Percentiles rank a stretch among this genome's conserved stretches.
phyloP scores from a whole-genome alignment of 2,329 filamentous ascomycete species.

The Nothopassalora personata region DNA sequence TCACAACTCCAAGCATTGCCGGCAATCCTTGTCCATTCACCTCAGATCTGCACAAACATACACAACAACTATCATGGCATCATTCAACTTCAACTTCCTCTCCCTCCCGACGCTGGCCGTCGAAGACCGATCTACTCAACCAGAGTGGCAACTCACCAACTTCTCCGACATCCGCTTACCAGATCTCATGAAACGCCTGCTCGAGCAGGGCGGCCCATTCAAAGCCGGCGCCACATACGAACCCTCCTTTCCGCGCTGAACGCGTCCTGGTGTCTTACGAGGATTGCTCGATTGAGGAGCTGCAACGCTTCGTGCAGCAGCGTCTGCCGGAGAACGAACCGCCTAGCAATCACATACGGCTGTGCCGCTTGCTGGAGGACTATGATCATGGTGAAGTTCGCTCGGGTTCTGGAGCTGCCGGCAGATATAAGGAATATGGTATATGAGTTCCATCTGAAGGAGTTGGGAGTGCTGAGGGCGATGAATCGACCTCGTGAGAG shows the following conservation, averaged over 20 bases:
- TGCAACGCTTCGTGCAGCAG: not conserved
- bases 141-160: not conserved
- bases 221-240: not conserved
- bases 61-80: not conserved
- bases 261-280: not conserved
- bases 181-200: not conserved
- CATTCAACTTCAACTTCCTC: not conserved
- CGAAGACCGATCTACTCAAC: not conserved
- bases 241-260: not conserved
- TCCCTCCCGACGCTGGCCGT: not conserved
- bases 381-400: slow-evolving; percentile 29
- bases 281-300: not conserved
- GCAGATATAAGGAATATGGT: not conserved
- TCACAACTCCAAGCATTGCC: not conserved
- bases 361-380: slow-evolving; percentile 37
- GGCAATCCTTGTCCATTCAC: not conserved
- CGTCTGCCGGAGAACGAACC: not conserved
- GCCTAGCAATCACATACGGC: not conserved
- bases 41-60: not conserved
- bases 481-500: not conserved
- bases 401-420: not conserved
- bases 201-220: not conserved
- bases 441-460: not conserved
- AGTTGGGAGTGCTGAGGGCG: not conserved
- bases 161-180: not conserved